Evolutionary conservation across 345 rosid genomes (phyloP).

Genomic region (Gossypium rotundifolium): DNA sequence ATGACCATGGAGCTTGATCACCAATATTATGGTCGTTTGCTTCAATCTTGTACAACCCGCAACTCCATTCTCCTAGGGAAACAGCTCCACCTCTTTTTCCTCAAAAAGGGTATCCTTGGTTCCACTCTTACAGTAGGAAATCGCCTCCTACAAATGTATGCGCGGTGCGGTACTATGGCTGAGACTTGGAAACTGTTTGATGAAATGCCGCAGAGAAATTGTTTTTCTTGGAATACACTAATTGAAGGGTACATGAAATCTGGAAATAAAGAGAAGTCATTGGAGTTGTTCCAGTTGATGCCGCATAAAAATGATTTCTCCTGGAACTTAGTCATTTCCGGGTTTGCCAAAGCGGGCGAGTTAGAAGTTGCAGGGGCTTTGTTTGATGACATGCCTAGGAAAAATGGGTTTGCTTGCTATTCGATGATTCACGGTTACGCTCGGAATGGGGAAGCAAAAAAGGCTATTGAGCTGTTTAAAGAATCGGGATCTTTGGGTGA

Average conservation of each 20-base stretch:
- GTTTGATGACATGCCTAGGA: constrained; percentile 61
- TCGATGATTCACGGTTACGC: constrained; percentile 57
- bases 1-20: constrained; percentile 16
- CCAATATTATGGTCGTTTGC: constrained; percentile 28
- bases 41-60: constrained; percentile 33
- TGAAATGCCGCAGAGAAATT: constrained; percentile 60
- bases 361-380: constrained; percentile 40
- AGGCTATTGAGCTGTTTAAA: constrained; percentile 57
- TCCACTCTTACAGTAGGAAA: constrained; percentile 48
- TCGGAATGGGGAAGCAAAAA: constrained; percentile 33
- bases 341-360: constrained; percentile 57
- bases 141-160: constrained; percentile 45
- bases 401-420: constrained; percentile 49
- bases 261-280: constrained; percentile 34
- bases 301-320: constrained; percentile 51
- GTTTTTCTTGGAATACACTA: constrained; percentile 68
- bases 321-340: constrained; percentile 66
- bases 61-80: constrained; percentile 35
- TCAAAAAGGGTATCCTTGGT: constrained; percentile 51
- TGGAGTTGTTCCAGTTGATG: constrained; percentile 45
- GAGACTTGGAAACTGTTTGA: constrained; percentile 53
- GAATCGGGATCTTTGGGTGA: constrained; percentile 36
- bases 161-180: constrained; percentile 28
- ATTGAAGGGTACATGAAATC: constrained; percentile 57
- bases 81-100: constrained; percentile 45